phyloP scores from a whole-genome alignment of 192 early-diverging fungal genomes.

The Allomyces macrogynus region DNA sequence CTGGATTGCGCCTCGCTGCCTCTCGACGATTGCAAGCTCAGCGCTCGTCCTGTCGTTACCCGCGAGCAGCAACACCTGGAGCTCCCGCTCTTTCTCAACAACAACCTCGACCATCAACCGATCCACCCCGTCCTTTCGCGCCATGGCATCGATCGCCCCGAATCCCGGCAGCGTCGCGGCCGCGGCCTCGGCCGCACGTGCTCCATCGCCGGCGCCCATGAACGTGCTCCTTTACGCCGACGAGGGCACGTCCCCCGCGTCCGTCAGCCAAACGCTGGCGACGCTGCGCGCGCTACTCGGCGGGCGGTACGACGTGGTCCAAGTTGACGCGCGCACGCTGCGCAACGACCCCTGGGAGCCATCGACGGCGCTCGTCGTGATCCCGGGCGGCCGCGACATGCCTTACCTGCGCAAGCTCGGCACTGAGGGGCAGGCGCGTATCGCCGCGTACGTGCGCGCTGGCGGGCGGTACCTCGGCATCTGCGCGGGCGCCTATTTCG shows the following conservation, averaged over 20 bases:
- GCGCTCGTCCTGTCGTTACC: too few species aligned
- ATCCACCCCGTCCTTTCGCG: too few species aligned
- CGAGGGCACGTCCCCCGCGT: constrained; percentile 39
- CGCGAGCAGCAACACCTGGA: too few species aligned
- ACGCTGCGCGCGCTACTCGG: constrained; percentile 60
- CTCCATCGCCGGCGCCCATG: constrained; percentile 16
- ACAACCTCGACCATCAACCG: too few species aligned
- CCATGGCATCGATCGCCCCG: too few species aligned
- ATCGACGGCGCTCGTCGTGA: constrained; percentile 62
- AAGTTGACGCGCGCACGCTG: constrained; percentile 51
- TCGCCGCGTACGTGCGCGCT: constrained; percentile 37
- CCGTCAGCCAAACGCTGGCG: constrained; percentile 35
- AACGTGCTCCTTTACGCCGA: constrained; percentile 71
- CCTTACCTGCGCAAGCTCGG: constrained; percentile 58
- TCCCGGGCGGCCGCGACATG: constrained; percentile 75
- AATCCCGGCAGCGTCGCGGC: too few species aligned
- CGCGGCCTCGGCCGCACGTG: too few species aligned
- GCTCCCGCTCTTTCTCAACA: too few species aligned
- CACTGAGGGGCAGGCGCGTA: constrained; percentile 33
- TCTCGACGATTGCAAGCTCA: too few species aligned
- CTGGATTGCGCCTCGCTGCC: too few species aligned
- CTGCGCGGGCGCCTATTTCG: constrained; percentile 83
- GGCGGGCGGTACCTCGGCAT: constrained; percentile 84
- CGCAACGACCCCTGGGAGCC: constrained; percentile 66
- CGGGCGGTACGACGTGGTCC: constrained; percentile 69